Base-by-base conservation (phyloP, 2,329 filamentous ascomycete species). In the Mycogone perniciosa region DNA sequence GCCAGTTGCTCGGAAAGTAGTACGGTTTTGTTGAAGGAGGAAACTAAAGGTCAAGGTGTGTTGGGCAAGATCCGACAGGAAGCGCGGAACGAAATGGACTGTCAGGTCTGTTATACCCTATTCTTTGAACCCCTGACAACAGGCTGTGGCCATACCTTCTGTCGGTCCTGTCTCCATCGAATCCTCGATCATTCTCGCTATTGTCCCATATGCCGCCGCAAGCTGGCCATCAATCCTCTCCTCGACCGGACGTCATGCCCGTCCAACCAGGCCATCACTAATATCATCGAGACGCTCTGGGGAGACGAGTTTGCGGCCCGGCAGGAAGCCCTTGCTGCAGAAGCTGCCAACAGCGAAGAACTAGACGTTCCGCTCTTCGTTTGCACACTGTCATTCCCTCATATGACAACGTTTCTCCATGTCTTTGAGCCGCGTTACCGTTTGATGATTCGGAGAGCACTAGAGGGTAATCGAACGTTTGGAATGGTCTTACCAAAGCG, bases 401-500 rank as follows among this genome's bases (percentile, higher is more conserved):
- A 77, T 2, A 89, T 92, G 81, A 89, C 86, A 0, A 91, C 88
- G 0, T 93, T 93, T 58, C 72, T 96, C 3, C 88, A 95, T 60
- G 81, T 96, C n/a, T 96, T 95, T 62, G 91, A 96, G 65, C 88
- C 88, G n/a, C 80, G 88, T 6, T 96, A 96, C 64, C 82, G 89
- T 6, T 75, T 93, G n/a, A 93, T 96, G 89, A 85, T 96, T 35
- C 79, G 86, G 43, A 81, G 89, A 34, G 86, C 82, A 0, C 72
- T 95, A 48, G 85, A 90, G 55, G 82, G 83, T 0, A 81, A 86
- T 54, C 75, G 81, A 10, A 87, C 82, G 27, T 96, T 96, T 62
- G 91, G 91, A 27, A 95, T 96, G 87, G 78, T 95, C 13, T 77
- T 88, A 62, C 83, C 84, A 55, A 87, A 85, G 57, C 72, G 80